phyloP scores from a whole-genome alignment of 768 basidiomycete species.

The Pleurotus eryngii region DNA sequence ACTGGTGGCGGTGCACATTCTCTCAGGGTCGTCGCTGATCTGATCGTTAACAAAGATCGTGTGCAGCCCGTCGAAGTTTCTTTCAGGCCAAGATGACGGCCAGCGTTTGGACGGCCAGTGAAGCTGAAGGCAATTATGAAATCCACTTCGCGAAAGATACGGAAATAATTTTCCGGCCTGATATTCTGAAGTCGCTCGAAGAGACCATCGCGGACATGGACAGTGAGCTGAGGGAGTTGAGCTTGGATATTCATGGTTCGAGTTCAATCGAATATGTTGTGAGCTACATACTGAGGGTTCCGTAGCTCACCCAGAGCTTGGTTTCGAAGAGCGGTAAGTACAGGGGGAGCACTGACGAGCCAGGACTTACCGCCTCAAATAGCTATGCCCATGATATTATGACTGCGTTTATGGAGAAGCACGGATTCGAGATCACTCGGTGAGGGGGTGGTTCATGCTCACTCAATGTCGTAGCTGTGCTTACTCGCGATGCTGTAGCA shows the following conservation, averaged over 20 bases:
- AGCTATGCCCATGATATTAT: conserved; percentile 73
- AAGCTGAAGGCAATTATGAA: not conserved
- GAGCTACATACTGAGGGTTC: no score
- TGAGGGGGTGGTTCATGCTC: not conserved
- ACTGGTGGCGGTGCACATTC: no score
- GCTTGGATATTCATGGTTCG: conserved; percentile 71
- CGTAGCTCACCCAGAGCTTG: conserved; percentile 67
- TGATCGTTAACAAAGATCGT: no score
- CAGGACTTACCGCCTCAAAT: not conserved
- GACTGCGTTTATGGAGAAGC: conserved; percentile 61
- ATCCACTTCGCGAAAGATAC: conserved; percentile 17
- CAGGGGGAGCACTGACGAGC: not conserved
- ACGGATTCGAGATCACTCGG: conserved; percentile 60
- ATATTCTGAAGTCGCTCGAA: conserved; percentile 59
- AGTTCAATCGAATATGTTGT: not conserved
- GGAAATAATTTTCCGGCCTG: conserved; percentile 44
- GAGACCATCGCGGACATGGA: conserved; percentile 49
- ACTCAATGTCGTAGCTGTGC: not conserved
- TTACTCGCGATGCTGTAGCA: conserved; percentile 14
- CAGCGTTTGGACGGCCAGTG: not conserved
- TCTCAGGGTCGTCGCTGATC: no score
- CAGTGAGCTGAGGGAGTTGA: conserved; percentile 53
- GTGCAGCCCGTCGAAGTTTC: no score
- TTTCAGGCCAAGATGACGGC: no score
- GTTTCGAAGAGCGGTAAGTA: conserved; percentile 60